Base-by-base conservation (phyloP, 352 stramenopile species). In the Thraustochytrium sp. region DNA sequence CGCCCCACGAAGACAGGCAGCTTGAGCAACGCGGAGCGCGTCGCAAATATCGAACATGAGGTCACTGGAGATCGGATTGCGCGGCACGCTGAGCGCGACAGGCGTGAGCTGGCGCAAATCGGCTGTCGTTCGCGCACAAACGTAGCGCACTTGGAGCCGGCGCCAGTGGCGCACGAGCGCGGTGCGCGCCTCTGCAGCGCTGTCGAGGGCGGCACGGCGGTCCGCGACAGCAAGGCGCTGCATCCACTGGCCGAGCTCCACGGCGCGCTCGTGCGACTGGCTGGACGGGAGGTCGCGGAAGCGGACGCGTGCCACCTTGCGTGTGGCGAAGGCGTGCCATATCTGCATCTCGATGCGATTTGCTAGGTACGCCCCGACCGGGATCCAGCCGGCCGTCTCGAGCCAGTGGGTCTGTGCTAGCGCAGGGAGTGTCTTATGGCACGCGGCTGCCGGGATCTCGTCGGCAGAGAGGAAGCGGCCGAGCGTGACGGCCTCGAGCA, bases 341-440 rank as follows among this genome's bases (percentile, higher is more conserved):
- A 77, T 77, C 2, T 62, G 65, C 65, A 77, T 46, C 36, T 77
- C 65, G 16, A 77, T n/a, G 9, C 65, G 49, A 36, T 38, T 77
- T 8, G 36, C 65, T 1, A 77, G 42, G 26, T 37, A 62, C 21
- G 37, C 37, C 8, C 65, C 65, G 11, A 31, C 29, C 0, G 65
- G 23, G 4, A 62, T 55, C 65, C 65, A 77, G 13, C 65, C 65
- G 26, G 49, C 42, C 18, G 16, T 0, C 11, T 0, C 29, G 26
- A 54, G 46, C 65, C 65, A 77, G n/a, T 36, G 8, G 0, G 46
- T 16, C 40, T 77, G 9, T 4, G 29, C 59, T 44, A 72, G 9
- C 9, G 29, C 16, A 31, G 21, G 13, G 36, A 72, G 59, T 1
- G 42, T 11, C 59, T 72, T 72, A n/a, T 16, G 23, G 23, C 31